Base-by-base conservation (phyloP, 164 flowering plant species). In the Cinnamomum micranthum region DNA sequence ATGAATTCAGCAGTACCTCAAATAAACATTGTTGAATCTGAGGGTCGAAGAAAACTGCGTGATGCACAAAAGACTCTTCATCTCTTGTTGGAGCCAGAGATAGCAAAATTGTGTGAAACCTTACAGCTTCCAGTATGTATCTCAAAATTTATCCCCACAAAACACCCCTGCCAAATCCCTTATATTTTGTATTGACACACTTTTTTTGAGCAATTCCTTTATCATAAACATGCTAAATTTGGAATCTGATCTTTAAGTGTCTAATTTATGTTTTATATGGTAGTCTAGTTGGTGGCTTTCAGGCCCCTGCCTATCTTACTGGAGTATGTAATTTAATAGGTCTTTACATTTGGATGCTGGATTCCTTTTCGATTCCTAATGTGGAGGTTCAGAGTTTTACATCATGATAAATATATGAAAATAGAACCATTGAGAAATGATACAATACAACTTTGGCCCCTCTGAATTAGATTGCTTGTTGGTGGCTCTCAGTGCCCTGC, bases 91-190 rank as follows among this genome's bases (percentile, higher is more conserved):
- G 87, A 84, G 84, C 87, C 88, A 31, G 86, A 85, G 72, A 74
- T 95, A 60, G 80, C 77, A 72, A 82, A 79, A 69, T 92, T 95
- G 15, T 89, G 91, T 77, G 81, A 86, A 73, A 60, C 83, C 69
- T 81, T 93, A 73, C 76, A 75, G 33, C 79, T 91, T 65, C 74
- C 90, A 28, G 99, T 95, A 86, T 72, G 84, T 47, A 70, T 82
- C 62, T 74, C 64, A 9, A 71, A 27, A n/a, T 24, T n/a, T 51
- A 7, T 23, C 20, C 50, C 51, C 15, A 22, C 62, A 22, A 14
- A 33, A 6, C 35, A 10, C 31, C 22, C 68, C 25, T 2, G 47
- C 47, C 47, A 41, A 41, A 41, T 41, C 47, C 47, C 47, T 11
- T 41, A 9, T 41, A 1, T 41, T 41, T 41, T 41, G 47, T 41